Evolutionary conservation across 2,329 filamentous ascomycete genomes (phyloP), one percentile per base, ranked within the genome.

Genomic region (Ophiosphaerella narmari): DNA sequence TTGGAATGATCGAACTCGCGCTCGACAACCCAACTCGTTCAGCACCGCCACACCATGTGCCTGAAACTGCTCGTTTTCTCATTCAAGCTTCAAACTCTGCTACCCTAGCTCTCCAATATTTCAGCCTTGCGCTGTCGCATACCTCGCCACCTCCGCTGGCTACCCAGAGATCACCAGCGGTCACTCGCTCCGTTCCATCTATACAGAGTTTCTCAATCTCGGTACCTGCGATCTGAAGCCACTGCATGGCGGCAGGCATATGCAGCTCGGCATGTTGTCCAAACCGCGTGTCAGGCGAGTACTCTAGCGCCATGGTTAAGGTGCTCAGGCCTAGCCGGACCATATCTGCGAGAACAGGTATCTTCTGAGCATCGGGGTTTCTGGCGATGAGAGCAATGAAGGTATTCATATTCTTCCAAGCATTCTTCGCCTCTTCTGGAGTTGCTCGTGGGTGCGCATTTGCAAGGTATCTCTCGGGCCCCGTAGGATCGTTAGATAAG

Each of bases 371-470:
- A 35, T 16, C 34, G 31, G 46, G 26, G n/a, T 46, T 39, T 8
- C 36, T 23, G 29, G 50, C 37, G 13, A 42, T 35, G 12, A 53
- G 45, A 4, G 50, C 50, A 16, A 49, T 33, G 14, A 35, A 49
- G 5, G 46, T 53, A 12, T 53, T 53, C 45, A 49, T 12, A 23
- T 43, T 53, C 4, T 33, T 49, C 50, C 50, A 53, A 5, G 26
- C 16, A 1, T 11, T 16, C 39, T 42, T 42, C 33, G 39, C 29
- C 26, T 29, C 26, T 7, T 29, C 26, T 8, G 26, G 26, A 6
- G 26, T 8, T 29, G 11, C 26, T 29, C 4, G 26, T 9, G 26
- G 11, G 26, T 11, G 7, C 11, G 11, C 2, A 11, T 29, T 11
- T 11, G 26, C 6, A 29, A 29, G 26, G 5, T 29, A 29, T 11